A percentile compares a stretch with the other conserved stretches of the same genome.
phyloP scores from a whole-genome alignment of 139 green algal species.

The Bryopsis sp. region DNA sequence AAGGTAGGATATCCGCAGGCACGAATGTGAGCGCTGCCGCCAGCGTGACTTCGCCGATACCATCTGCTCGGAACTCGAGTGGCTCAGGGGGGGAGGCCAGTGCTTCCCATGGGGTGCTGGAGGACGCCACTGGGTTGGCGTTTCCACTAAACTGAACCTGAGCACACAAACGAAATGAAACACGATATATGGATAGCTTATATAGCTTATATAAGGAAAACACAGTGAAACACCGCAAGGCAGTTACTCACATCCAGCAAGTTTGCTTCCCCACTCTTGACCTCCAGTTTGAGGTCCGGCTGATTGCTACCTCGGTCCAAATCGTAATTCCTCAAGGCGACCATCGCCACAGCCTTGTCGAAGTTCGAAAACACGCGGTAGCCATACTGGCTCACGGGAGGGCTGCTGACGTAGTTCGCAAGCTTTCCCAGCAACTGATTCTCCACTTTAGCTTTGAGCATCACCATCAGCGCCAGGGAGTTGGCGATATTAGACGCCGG shows the following conservation, averaged over 20 bases:
- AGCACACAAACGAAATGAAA: background rate
- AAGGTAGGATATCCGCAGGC: conserved; percentile 32
- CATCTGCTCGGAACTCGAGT: conserved; percentile 13
- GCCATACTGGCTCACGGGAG: background rate
- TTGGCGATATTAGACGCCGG: conserved; percentile 22
- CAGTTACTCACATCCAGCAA: background rate
- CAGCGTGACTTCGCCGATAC: conserved; percentile 33
- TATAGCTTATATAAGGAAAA: too few species aligned
- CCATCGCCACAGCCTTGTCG: conserved; percentile 12
- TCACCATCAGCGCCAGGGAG: conserved; percentile 22
- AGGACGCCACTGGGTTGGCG: background rate
- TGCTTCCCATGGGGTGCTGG: background rate
- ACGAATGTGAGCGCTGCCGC: conserved; percentile 41
- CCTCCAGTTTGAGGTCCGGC: conserved; percentile 17
- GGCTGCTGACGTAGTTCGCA: conserved; percentile 23
- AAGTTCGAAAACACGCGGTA: conserved; percentile 3
- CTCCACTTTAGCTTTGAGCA: background rate
- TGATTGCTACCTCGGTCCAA: background rate
- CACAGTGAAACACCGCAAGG: too few species aligned
- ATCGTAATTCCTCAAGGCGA: conserved; percentile 36
- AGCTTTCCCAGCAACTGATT: conserved; percentile 29
- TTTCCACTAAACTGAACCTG: background rate
- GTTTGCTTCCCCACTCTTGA: background rate
- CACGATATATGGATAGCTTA: conserved; percentile 3
- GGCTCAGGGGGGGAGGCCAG: background rate